These are phyloP conservation scores for Teratosphaeria gauchensis DNA, from an alignment of 2,329 filamentous ascomycete species.

Conservation along the genomic window DNA sequence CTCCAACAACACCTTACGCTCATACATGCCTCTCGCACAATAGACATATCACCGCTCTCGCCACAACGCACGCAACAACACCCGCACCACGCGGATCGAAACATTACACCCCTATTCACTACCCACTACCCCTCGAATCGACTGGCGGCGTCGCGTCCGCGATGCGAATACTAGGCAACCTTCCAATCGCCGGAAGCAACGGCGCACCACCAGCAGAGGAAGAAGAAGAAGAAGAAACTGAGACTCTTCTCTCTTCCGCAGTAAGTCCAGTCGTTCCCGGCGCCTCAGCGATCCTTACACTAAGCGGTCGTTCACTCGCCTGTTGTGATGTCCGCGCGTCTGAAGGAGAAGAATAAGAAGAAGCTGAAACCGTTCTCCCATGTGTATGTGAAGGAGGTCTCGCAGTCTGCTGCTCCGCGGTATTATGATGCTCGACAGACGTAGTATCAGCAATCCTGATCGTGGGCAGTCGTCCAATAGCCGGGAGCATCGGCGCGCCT, in stretches of 20 bases:
- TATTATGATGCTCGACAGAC: too few species aligned
- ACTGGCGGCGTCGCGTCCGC: too few species aligned
- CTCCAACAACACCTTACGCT: neutral
- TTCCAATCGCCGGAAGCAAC: too few species aligned
- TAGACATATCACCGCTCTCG: too few species aligned
- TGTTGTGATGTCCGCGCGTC: slow-evolving; percentile 27
- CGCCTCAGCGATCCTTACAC: slow-evolving; percentile 34
- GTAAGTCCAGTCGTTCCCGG: slow-evolving; percentile 19
- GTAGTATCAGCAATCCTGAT: slow-evolving; percentile 33
- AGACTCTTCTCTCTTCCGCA: too few species aligned
- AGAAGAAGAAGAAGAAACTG: too few species aligned
- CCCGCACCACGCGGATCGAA: too few species aligned
- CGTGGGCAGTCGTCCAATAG: slow-evolving; percentile 33
- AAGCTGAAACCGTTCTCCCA: neutral
- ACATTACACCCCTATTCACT: neutral
- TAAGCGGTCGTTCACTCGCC: slow-evolving; percentile 32
- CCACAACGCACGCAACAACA: neutral
- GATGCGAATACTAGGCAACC: too few species aligned
- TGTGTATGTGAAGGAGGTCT: neutral
- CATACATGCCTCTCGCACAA: neutral
- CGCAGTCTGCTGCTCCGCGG: slow-evolving; percentile 13
- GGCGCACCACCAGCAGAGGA: too few species aligned
- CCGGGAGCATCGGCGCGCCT: slow-evolving; percentile 24
- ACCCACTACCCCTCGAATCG: too few species aligned
- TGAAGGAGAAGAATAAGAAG: too few species aligned